Base-by-base conservation (phyloP, 768 basidiomycete genomes). In the Clathrus columnatus region DNA sequence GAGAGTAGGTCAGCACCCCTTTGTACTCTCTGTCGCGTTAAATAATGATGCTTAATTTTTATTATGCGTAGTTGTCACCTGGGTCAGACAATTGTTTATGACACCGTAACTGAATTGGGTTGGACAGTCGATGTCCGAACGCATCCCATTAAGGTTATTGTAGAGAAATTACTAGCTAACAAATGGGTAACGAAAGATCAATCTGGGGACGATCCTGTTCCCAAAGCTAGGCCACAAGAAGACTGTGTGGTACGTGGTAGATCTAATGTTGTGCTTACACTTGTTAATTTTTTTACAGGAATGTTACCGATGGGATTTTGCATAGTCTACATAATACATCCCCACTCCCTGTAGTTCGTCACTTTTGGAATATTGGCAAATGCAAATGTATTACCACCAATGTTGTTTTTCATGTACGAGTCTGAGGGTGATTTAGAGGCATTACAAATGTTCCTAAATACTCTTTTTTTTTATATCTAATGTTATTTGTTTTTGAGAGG, bases 101-200 rank as follows among this genome's bases (percentile, higher is more conserved):
- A 99, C 65, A 95, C 94, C 0, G 91, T 97, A 18, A 80, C 83
- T 1, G 82, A 90, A 62, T 73, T 85, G 3, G 82, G 84, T 3
- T 99, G 95, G 95, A 59, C 80, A 1, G 91, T 91, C 24, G 83
- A 92, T 64, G 67, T 96, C 43, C 80, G 89, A 23, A 87, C 74
- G 2, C 93, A 96, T 61, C 75, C 81, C 4, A 93, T 96, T 60
- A 81, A 82, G 24, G 81, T 73, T 49, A 78, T 95, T 44, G 88
- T 94, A 60, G 86, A 92, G 56, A 76, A 76, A 52, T 58, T 95
- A 18, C 71, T 95, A 50, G 74, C 71, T 3, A 69, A 82, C 41
- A 84, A 85, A 2, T 95, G 93, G 92, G 14, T n/a, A 36, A 14
- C 4, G 2, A 36, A 36, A n/a, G 7, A 11, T 2, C 4, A 14